A percentile compares a stretch with the other conserved stretches of the same genome.
phyloP scores from a whole-genome alignment of 2,329 filamentous ascomycete genomes.

The Penicillium sp. region DNA sequence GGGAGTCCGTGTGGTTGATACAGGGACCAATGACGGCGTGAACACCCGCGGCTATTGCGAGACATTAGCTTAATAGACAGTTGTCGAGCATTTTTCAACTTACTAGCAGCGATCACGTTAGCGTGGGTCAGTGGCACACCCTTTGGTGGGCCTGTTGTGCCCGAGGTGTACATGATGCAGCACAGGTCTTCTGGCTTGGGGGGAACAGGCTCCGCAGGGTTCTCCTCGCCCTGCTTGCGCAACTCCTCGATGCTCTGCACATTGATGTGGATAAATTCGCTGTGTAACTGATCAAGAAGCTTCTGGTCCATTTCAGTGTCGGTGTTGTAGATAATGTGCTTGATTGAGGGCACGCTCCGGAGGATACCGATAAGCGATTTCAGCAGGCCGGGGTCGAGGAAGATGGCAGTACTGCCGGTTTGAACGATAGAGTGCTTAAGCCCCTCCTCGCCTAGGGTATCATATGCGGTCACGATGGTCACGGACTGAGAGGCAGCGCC shows the following conservation, averaged over 20 bases:
- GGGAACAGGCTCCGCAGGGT: slow-evolving; percentile 67
- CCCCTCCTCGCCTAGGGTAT: slow-evolving; percentile 81
- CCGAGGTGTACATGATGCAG: slow-evolving; percentile 81
- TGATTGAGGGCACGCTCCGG: slow-evolving; percentile 55
- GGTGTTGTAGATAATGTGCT: slow-evolving; percentile 59
- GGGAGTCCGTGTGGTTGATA: slow-evolving; percentile 71
- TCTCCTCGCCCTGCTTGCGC: slow-evolving; percentile 57
- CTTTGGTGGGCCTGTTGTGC: slow-evolving; percentile 85
- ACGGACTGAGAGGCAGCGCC: slow-evolving; percentile 77
- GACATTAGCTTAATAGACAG: slow-evolving; percentile 11
- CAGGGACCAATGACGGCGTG: slow-evolving; percentile 73
- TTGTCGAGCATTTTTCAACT: slow-evolving; percentile 31
- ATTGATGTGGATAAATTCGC: slow-evolving; percentile 52
- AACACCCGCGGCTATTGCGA: slow-evolving; percentile 68
- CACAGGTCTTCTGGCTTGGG: slow-evolving; percentile 74
- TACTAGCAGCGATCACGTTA: slow-evolving; percentile 74
- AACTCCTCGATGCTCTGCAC: slow-evolving; percentile 58
- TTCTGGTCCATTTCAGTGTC: slow-evolving; percentile 52
- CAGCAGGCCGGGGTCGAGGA: slow-evolving; percentile 76
- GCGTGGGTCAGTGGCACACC: slow-evolving; percentile 80
- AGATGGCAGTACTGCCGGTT: slow-evolving; percentile 78
- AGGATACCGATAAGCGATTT: slow-evolving; percentile 58
- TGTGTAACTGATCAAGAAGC: slow-evolving; percentile 55
- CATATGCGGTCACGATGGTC: slow-evolving; percentile 90
- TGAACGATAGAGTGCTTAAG: slow-evolving; percentile 82